Evolutionary conservation across 1,139 yeast species (phyloP).

Genomic region (Kurtzmaniella quercitrusa): DNA sequence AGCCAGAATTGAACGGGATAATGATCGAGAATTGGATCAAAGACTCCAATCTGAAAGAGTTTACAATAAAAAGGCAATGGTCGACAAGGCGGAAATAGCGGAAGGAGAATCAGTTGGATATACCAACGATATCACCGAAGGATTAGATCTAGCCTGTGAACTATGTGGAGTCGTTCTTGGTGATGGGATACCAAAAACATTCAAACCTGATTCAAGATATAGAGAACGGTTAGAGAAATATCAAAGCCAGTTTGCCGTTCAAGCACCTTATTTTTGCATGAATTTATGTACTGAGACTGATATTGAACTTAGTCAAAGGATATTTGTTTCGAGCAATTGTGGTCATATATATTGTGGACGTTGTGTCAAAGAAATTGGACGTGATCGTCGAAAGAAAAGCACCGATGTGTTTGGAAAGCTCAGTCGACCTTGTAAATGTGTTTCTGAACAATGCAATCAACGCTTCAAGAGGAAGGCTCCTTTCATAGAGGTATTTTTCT

Average conservation of each 20-base stretch:
- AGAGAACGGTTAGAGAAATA: slow-evolving; percentile 23
- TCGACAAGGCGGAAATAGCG: slow-evolving; percentile 25
- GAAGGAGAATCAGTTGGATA: slow-evolving; percentile 23
- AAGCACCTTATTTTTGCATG: slow-evolving; percentile 65
- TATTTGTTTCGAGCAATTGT: slow-evolving; percentile 61
- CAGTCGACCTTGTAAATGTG: slow-evolving; percentile 27
- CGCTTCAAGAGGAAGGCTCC: slow-evolving; percentile 27
- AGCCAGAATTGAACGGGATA: slow-evolving; percentile 40
- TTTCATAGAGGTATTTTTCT: slow-evolving; percentile 34
- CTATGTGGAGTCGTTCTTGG: slow-evolving; percentile 71
- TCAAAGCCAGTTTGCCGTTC: slow-evolving; percentile 29
- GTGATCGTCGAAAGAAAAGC: slow-evolving; percentile 11
- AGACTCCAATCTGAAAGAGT: slow-evolving; percentile 28
- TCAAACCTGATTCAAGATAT: slow-evolving; percentile 29
- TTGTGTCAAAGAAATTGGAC: slow-evolving; percentile 60
- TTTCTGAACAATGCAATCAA: slow-evolving; percentile 35
- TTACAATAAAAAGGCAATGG: slow-evolving; percentile 25
- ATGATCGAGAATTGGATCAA: slow-evolving; percentile 32
- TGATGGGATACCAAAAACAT: slow-evolving; percentile 60
- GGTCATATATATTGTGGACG: slow-evolving; percentile 89
- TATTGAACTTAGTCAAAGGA: slow-evolving; percentile 58
- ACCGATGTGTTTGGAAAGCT: neutral
- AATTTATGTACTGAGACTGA: slow-evolving; percentile 51
- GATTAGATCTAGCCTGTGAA: slow-evolving; percentile 48
- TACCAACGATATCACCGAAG: slow-evolving; percentile 34